Base-by-base conservation (phyloP, 352 stramenopile species). In the Globisporangium perplexum region DNA sequence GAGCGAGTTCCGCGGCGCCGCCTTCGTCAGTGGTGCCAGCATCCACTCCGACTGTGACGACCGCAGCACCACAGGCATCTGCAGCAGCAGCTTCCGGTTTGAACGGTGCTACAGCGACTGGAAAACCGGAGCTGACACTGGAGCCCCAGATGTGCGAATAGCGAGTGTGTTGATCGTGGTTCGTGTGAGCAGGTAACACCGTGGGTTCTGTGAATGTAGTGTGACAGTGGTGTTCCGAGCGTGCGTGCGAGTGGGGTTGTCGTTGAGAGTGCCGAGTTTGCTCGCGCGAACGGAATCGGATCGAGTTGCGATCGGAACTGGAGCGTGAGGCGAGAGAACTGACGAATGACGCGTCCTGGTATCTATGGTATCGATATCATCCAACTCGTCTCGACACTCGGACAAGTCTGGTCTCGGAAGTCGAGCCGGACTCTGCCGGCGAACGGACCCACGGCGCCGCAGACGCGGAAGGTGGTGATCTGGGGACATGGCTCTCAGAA, bases 141-240 rank as follows among this genome's bases (percentile, higher is more conserved):
- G 55, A 51, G 22, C 55, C 55, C 3, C 36, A 61, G 33, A 22
- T 56, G 23, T 61, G 55, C 31, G 39, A 56, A 28, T 61, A 61
- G 47, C 33, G 43, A 47, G 52, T n/a, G n/a, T n/a, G n/a, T n/a
- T n/a, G n/a, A n/a, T n/a, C n/a, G n/a, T n/a, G 11, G 28, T 39
- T 18, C 18, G 23, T 50, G 39, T 52, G 1, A 30, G 11, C 3
- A 53, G 31, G 53, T 41, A 12, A 14, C 30, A 12, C 33, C 18
- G 33, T 39, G 14, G 33, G 14, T 39, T 18, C 18, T 11, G 33
- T 12, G 33, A 39, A n/a, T 39, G 14, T 18, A 44, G 8, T 54
- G 36, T 26, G 31, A 28, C 50, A 38, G 36, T 54, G 50, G 26
- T 30, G 26, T 30, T 30, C 26, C 26, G 11, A 36, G 31, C 8